These are phyloP conservation scores for Emergomyces pasteurianus DNA, from an alignment of 2,329 filamentous ascomycete genomes.

Conservation along the genomic window DNA sequence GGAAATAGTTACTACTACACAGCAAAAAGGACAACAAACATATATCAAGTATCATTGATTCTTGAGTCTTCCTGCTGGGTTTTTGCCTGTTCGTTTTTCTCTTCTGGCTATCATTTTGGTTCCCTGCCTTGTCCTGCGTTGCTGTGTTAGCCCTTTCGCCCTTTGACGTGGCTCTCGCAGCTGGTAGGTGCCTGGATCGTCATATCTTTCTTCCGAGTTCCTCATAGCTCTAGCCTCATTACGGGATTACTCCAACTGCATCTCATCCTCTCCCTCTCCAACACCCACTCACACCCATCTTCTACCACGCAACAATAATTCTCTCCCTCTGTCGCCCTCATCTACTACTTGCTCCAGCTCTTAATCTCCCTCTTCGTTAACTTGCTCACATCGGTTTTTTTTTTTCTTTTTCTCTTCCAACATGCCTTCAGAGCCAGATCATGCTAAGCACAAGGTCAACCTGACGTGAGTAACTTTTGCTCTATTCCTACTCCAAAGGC, in stretches of 20 bases:
- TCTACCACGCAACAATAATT: neutral
- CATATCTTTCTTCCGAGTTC: constrained; percentile 4
- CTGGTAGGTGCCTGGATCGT: neutral
- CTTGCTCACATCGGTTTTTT: neutral
- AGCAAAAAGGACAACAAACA: neutral
- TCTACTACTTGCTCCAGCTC: neutral
- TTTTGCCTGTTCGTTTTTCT: neutral
- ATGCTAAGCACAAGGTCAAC: constrained; percentile 72
- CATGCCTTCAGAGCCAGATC: constrained; percentile 59
- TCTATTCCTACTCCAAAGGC: constrained; percentile 3
- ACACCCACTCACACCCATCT: neutral
- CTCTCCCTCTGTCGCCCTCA: neutral
- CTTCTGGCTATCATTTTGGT: neutral
- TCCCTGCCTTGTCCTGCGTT: neutral
- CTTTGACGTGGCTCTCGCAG: neutral
- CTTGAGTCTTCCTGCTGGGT: constrained; percentile 9
- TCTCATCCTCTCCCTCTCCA: neutral
- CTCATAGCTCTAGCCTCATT: constrained; percentile 2
- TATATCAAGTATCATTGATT: constrained; percentile 1
- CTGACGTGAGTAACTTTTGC: constrained; percentile 50
- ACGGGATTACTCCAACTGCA: neutral
- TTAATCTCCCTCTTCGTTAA: constrained; percentile 7
- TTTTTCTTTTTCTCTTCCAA: constrained; percentile 29
- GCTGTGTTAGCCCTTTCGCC: neutral
- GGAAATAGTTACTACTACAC: too few species aligned